Evolutionary conservation across 192 early-diverging fungal species (phyloP).

Genomic region (Podila minutissima): DNA sequence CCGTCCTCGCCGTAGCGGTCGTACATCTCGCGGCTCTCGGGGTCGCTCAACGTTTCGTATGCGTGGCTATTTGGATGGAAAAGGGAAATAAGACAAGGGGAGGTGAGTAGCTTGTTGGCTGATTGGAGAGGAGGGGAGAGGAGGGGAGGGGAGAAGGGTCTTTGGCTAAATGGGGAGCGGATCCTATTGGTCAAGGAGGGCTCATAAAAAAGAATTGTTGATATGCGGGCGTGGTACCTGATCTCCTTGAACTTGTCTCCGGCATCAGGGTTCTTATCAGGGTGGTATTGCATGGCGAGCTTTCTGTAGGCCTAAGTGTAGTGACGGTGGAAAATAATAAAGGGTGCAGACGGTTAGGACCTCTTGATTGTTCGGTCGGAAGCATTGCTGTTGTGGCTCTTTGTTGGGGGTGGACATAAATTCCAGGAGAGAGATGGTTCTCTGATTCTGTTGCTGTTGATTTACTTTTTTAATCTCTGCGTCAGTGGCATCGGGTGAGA

Average conservation of each 20-base stretch:
- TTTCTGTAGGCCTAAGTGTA: conserved; percentile 62
- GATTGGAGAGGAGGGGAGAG: conserved; percentile 47
- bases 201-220: not conserved
- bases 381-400: not conserved
- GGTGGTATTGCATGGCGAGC: conserved; percentile 79
- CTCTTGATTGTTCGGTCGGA: not conserved
- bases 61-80: conserved; percentile 68
- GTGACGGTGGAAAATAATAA: not conserved
- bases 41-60: conserved; percentile 87
- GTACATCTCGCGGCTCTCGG: conserved; percentile 85
- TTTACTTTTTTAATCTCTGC: conserved; percentile 59
- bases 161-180: not conserved
- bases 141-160: too few species aligned
- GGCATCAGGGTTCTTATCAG: conserved; percentile 83
- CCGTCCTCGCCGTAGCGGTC: conserved; percentile 94
- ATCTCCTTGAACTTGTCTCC: conserved; percentile 90
- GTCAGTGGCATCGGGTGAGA: conserved; percentile 53
- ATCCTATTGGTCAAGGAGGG: not conserved
- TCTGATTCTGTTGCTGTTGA: not conserved
- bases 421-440: not conserved
- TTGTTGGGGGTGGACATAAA: not conserved
- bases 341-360: not conserved
- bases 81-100: not conserved
- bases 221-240: conserved; percentile 40
- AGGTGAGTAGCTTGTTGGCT: conserved; percentile 28